Percentiles rank a stretch among this genome's conserved stretches.
Evolutionary conservation across 495 filamentous ascomycete species (phyloP).

Genomic region (Schizothecium vesticola): DNA sequence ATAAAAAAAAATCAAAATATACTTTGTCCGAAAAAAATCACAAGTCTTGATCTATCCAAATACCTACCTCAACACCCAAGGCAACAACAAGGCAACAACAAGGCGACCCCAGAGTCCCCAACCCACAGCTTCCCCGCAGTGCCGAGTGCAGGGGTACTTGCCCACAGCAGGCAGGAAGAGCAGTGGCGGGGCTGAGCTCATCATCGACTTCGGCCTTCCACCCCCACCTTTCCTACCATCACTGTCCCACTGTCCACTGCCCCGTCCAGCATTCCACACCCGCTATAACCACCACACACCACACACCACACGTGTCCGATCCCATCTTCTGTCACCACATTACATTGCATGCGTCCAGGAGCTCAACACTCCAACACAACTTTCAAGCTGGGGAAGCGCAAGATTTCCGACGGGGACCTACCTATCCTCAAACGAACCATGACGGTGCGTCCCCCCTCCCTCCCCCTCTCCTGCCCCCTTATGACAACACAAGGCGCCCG

Average conservation of each 20-base stretch:
- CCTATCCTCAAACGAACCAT: constrained; percentile 73
- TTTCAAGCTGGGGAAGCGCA: constrained; percentile 72
- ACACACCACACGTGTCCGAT: not conserved
- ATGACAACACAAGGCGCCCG: not conserved
- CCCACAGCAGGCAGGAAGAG: not conserved
- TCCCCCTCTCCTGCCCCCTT: not conserved
- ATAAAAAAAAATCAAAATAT: not conserved
- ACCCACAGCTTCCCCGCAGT: not conserved
- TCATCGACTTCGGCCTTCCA: constrained; percentile 5
- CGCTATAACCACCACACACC: not conserved
- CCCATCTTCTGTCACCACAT: not conserved
- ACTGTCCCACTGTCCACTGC: not conserved
- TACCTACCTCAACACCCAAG: not conserved
- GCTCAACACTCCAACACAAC: constrained; percentile 4
- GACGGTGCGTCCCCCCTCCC: constrained; percentile 57
- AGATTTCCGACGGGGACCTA: constrained; percentile 69
- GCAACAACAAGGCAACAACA: not conserved
- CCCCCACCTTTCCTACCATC: not conserved
- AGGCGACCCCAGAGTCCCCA: not conserved
- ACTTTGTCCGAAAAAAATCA: not conserved
- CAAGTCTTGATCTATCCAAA: not conserved
- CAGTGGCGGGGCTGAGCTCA: constrained; percentile 13
- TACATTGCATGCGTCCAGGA: constrained; percentile 5
- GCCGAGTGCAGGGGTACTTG: not conserved
- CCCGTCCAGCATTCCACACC: not conserved